These are phyloP conservation scores for Kregervanrija fluxuum DNA, from an alignment of 805 yeast species.

Conservation along the genomic window DNA sequence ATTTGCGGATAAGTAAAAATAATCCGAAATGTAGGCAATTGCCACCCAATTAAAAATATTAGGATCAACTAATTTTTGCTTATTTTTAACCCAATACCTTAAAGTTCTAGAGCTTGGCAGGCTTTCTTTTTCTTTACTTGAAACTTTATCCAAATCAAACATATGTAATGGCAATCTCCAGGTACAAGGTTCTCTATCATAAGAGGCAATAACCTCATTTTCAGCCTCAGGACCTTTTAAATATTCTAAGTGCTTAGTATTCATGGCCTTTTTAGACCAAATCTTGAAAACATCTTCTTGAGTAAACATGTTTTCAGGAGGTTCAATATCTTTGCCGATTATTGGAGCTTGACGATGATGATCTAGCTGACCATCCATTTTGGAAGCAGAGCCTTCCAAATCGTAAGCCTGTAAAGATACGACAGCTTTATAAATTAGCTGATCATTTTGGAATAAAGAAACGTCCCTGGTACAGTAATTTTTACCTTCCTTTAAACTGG, in stretches of 20 bases:
- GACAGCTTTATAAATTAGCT: conserved; percentile 43
- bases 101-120: conserved; percentile 20
- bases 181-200: conserved; percentile 26
- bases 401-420: conserved; percentile 35
- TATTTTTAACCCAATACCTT: conserved; percentile 27
- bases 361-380: conserved; percentile 21
- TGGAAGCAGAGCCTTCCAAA: conserved; percentile 27
- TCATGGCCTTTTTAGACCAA: conserved; percentile 21
- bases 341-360: conserved; percentile 24
- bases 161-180: conserved; percentile 28
- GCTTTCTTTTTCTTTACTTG: conserved; percentile 12
- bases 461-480: conserved; percentile 48
- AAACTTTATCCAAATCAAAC: conserved; percentile 24
- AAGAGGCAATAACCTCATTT: conserved; percentile 18
- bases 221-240: conserved; percentile 15
- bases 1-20: conserved; percentile 44
- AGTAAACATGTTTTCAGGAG: conserved; percentile 22
- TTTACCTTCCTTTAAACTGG: conserved; percentile 43
- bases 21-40: conserved; percentile 52
- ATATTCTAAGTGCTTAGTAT: conserved; percentile 18
- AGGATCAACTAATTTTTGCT: conserved; percentile 18
- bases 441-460: conserved; percentile 45
- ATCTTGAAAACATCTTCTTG: conserved; percentile 21
- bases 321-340: conserved; percentile 22
- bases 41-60: conserved; percentile 45